phyloP scores from a whole-genome alignment of 257 asterid genomes.

The Thymus quinquecostatus region DNA sequence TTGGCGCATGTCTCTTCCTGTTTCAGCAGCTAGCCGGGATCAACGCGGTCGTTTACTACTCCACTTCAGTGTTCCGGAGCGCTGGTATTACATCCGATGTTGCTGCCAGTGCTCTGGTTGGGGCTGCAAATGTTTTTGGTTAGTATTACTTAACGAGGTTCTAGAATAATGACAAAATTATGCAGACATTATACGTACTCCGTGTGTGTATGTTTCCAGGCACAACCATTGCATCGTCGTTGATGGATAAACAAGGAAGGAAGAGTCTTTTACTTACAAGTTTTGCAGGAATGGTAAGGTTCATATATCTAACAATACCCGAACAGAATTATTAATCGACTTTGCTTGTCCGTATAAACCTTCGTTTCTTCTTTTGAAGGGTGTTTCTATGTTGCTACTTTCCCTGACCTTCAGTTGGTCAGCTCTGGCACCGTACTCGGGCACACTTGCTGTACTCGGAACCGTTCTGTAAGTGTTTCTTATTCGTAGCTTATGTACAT shows the following conservation, averaged over 20 bases:
- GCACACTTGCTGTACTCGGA: conserved; percentile 79
- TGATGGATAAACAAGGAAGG: conserved; percentile 98
- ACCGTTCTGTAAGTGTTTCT: conserved; percentile 77
- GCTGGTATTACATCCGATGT: conserved; percentile 96
- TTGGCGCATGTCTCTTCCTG: conserved; percentile 88
- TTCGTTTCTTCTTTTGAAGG: conserved; percentile 47
- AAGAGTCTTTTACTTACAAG: conserved; percentile 92
- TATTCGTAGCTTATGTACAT: conserved; percentile 23
- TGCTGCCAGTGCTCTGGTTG: conserved; percentile 98
- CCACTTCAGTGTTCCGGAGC: conserved; percentile 93
- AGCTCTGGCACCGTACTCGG: conserved; percentile 80
- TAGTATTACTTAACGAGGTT: conserved; percentile 38
- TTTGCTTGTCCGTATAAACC: conserved; percentile 10
- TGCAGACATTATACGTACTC: conserved; percentile 30
- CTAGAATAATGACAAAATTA: not conserved
- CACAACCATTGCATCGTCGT: conserved; percentile 81
- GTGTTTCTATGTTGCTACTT: conserved; percentile 90
- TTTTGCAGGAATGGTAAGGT: conserved; percentile 90
- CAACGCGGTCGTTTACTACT: conserved; percentile 92
- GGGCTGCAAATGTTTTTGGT: conserved; percentile 97
- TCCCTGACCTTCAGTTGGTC: conserved; percentile 81
- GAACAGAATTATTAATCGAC: conserved; percentile 7
- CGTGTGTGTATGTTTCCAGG: conserved; percentile 49
- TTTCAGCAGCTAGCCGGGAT: conserved; percentile 98
- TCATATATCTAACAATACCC: conserved; percentile 6